These are phyloP conservation scores for Borovskyia barvae DNA, from an alignment of 208 protist species.

Conservation along the genomic window DNA sequence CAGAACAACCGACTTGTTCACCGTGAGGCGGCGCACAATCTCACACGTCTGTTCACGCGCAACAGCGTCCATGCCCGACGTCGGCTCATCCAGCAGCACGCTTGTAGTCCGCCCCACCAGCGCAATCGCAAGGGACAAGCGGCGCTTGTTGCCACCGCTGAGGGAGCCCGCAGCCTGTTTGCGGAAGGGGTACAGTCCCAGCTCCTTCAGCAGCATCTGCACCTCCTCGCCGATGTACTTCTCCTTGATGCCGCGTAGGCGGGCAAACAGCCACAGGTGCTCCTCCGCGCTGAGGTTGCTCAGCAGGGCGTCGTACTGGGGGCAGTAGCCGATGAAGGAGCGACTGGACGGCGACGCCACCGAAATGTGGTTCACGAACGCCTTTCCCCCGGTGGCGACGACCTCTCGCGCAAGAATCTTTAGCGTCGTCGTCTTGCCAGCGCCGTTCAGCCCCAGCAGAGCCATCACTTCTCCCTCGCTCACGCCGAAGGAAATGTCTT, in stretches of 20 bases:
- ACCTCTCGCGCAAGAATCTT: slow-evolving; percentile 81
- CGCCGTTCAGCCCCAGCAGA: slow-evolving; percentile 90
- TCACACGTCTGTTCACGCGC: slow-evolving; percentile 76
- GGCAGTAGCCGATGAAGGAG: slow-evolving; percentile 92
- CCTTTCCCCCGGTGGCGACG: slow-evolving; percentile 60
- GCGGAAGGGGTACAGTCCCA: slow-evolving; percentile 49
- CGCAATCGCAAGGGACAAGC: slow-evolving; percentile 83
- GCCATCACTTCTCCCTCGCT: slow-evolving; percentile 76
- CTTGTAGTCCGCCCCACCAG: slow-evolving; percentile 80
- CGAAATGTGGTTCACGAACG: slow-evolving; percentile 60
- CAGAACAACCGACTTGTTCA: slow-evolving; percentile 62
- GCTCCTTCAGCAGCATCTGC: slow-evolving; percentile 39
- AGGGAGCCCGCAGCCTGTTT: slow-evolving; percentile 45
- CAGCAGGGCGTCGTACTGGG: slow-evolving; percentile 94
- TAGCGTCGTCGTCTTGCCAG: slow-evolving; percentile 91
- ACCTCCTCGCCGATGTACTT: slow-evolving; percentile 45
- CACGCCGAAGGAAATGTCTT: slow-evolving; percentile 75
- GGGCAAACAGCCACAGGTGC: slow-evolving; percentile 90
- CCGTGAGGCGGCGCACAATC: slow-evolving; percentile 64
- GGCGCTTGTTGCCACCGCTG: slow-evolving; percentile 88
- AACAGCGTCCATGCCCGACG: slow-evolving; percentile 84
- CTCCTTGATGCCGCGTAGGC: slow-evolving; percentile 60
- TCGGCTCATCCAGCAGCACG: slow-evolving; percentile 90
- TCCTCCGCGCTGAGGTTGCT: slow-evolving; percentile 89
- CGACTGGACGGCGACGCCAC: slow-evolving; percentile 31